Base-by-base conservation (phyloP, 768 basidiomycete species). In the Gelatoporia subvermispora region DNA sequence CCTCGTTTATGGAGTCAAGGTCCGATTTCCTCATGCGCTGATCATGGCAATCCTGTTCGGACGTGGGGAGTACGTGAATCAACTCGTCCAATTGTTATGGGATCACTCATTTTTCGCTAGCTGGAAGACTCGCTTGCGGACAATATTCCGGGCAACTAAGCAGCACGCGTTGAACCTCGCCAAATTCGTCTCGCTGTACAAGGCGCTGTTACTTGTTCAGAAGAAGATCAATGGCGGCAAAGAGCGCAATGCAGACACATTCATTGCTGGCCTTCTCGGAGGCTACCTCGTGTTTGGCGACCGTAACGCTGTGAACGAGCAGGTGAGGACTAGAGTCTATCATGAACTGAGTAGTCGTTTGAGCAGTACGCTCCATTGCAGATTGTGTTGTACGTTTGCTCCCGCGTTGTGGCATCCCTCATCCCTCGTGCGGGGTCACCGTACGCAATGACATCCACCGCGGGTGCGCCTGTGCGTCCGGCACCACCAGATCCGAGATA, bases 321-420 rank as follows among this genome's bases (percentile, higher is more conserved):
- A 93, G 81, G 93, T 91, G 57, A 35, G 81, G 70, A 3, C 20
- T 24, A 20, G 43, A 2, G 20, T 20, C 22, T 40, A n/a, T 35
- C 23, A 10, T 25, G 3, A n/a, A 16, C 28, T 31, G 17, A 17
- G 4, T 51, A 45, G n/a, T 41, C 41, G 13, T 31, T 13, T 31
- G 28, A 31, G 13, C 28, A 5, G 28, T 5, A 31, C 28, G 13
- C 5, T 13, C 20, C 47, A 22, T 35, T 21, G 18, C 54, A 96
- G 91, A 96, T 98, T 58, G 96, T 98, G 18, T 82, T 99, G 51
- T 99, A 98, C 62, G 91, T 99, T 52, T 82, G 88, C 49, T 92
- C 92, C 21, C 85, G 96, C 43, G 90, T 95, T 40, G 74, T 98
- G 38, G 86, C 94, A 16, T 88, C 95, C 5, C 84, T 95, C 71